Conservation (phyloP, 495 filamentous ascomycete species). For the Aspergillus nanangensis region DNA sequence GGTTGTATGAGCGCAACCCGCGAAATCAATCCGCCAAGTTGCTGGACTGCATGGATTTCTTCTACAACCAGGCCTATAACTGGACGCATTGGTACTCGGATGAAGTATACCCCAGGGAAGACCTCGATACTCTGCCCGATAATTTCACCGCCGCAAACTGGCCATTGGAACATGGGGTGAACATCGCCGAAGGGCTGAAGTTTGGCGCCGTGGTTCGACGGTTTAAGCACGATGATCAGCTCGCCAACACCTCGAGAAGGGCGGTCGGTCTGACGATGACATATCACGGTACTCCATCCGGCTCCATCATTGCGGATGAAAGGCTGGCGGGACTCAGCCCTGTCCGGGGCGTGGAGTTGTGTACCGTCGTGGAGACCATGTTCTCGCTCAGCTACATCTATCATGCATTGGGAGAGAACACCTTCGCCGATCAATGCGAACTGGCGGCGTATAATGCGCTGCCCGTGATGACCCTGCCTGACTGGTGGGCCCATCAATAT, state of each 20-base stretch:
- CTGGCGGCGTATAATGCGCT: conserved; percentile 56
- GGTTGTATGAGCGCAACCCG: neutral
- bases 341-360: conserved; percentile 37
- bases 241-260: conserved; percentile 25
- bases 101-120: neutral
- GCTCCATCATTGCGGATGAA: conserved; percentile 37
- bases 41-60: conserved; percentile 1
- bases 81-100: neutral
- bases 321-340: conserved; percentile 25
- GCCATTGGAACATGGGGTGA: conserved; percentile 16
- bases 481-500: conserved; percentile 62
- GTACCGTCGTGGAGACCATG: conserved; percentile 40
- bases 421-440: conserved; percentile 55
- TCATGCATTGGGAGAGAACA: conserved; percentile 36
- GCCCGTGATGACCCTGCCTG: conserved; percentile 48
- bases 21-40: neutral
- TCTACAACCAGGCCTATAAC: neutral
- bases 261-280: conserved; percentile 44
- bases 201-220: conserved; percentile 14
- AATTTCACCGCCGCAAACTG: conserved; percentile 15
- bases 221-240: conserved; percentile 29
- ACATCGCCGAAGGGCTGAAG: conserved; percentile 28
- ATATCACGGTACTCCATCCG: conserved; percentile 41
- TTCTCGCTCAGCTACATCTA: conserved; percentile 35
- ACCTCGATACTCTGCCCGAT: conserved; percentile 28